Percentiles rank a stretch among this genome's conserved stretches.
Evolutionary conservation across 2,329 filamentous ascomycete genomes (phyloP).

Genomic region (Zalaria sp.): DNA sequence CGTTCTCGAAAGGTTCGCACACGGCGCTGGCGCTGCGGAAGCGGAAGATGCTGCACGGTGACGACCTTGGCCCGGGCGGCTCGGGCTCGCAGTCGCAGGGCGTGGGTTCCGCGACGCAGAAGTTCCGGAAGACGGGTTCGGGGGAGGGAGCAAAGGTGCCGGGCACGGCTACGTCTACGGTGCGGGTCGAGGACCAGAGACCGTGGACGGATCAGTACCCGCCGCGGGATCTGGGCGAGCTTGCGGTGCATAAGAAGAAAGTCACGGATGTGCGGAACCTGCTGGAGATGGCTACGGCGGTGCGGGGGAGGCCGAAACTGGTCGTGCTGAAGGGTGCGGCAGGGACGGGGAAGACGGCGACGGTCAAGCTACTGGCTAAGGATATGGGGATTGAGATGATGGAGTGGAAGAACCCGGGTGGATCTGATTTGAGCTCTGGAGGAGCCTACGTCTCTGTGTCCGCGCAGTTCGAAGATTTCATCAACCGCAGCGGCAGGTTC

Average conservation of each 20-base stretch:
- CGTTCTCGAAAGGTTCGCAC: constrained; percentile 17
- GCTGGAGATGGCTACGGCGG: constrained; percentile 51
- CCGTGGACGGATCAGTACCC: constrained; percentile 84
- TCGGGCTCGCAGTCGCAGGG: not conserved
- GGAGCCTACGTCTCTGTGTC: constrained; percentile 57
- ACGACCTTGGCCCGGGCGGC: not conserved
- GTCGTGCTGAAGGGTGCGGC: constrained; percentile 81
- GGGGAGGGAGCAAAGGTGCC: constrained; percentile 18
- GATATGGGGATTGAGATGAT: constrained; percentile 65
- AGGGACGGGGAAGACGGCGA: constrained; percentile 86
- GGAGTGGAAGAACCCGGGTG: constrained; percentile 80
- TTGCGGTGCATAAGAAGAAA: constrained; percentile 92
- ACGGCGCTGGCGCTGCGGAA: constrained; percentile 19
- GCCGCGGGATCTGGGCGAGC: constrained; percentile 60
- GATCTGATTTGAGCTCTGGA: constrained; percentile 42
- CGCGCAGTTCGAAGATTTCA: constrained; percentile 81
- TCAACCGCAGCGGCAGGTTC: constrained; percentile 69
- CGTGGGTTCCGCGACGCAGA: constrained; percentile 20
- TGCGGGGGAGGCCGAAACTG: constrained; percentile 45
- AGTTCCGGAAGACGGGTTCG: constrained; percentile 26
- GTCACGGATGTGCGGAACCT: constrained; percentile 73
- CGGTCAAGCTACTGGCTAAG: constrained; percentile 61
- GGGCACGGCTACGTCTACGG: constrained; percentile 11
- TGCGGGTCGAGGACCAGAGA: constrained; percentile 38
- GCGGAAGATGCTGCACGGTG: constrained; percentile 14